Evolutionary conservation across 148 eudicot species (phyloP), one percentile per base, ranked within the genome.

Genomic region (Silene conica): DNA sequence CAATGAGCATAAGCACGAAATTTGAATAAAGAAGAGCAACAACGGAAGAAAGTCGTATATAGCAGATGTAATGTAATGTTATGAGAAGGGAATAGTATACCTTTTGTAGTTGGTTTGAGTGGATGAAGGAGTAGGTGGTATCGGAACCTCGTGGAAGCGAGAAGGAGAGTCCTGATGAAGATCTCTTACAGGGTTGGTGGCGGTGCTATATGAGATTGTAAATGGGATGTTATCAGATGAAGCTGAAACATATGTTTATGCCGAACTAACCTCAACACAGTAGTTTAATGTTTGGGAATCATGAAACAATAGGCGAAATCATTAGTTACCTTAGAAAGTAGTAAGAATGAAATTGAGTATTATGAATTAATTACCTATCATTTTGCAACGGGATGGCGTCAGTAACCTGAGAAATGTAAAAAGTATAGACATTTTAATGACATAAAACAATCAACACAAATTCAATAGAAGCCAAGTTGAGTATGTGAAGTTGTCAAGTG

Each of bases 331-430:
- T 31, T 31, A 31, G 4, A 31, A 31, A 31, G 34, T 31, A 31
- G 4, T 61, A 12, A 4, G n/a, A 21, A 5, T 22, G 15, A 45
- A 3, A 1, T 6, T 4, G 5, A 34, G 41, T 34, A 2, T 3
- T 5, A 34, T 34, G 0, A 38, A 38, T 5, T 38, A 38, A 38
- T 38, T 38, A 38, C 43, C 43, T 38, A 38, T 54, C 34, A 16
- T 54, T 31, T 16, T 28, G 23, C 43, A 31, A 16, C 20, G 63
- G 70, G 57, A 12, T 63, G 7, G 52, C 57, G 26, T 15, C 19
- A 62, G 48, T n/a, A 52, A 48, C 63, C 79, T 77, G 74, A 23
- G 3, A 61, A 23, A 11, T 19, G 21, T 16, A 61, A 15, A 13
- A 61, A 21, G 34, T 23, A 23, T n/a, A 4, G 64, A 60, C 22